A percentile compares a stretch with the other conserved stretches of the same genome.
Conservation (phyloP, 1,139 yeast species). For the Zygosaccharomyces pseudobailii region DNA sequence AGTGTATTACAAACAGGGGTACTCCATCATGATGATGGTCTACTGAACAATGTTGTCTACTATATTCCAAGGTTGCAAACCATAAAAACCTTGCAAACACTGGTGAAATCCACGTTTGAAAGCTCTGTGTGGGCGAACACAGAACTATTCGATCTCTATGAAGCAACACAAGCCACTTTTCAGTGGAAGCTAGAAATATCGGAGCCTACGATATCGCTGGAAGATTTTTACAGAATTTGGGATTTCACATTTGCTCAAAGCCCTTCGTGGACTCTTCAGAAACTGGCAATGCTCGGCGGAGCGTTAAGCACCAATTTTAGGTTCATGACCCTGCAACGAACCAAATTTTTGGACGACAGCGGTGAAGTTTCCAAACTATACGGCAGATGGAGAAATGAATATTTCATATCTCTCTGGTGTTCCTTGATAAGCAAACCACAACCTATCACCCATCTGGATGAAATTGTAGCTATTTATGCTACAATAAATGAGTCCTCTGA, state of each 20-base stretch:
- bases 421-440: conserved; percentile 9
- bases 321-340: conserved; percentile 18
- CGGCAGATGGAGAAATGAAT: conserved; percentile 18
- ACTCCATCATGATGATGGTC: not conserved
- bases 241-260: conserved; percentile 14
- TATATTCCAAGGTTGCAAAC: conserved; percentile 25
- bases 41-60: conserved; percentile 25
- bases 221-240: conserved; percentile 26
- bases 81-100: conserved; percentile 6
- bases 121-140: conserved; percentile 10
- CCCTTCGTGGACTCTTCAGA: conserved; percentile 21
- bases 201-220: conserved; percentile 25
- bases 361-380: conserved; percentile 16
- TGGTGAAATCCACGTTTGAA: conserved; percentile 18
- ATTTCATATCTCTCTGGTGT: conserved; percentile 25
- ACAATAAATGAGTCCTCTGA: conserved; percentile 12
- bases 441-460: not conserved
- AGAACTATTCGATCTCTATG: conserved; percentile 17
- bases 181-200: conserved; percentile 31
- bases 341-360: conserved; percentile 23
- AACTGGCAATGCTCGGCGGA: conserved; percentile 27
- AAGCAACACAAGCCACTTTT: conserved; percentile 22
- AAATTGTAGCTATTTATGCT: conserved; percentile 15
- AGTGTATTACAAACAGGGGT: not conserved
- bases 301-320: conserved; percentile 18